These are phyloP conservation scores for Hymenoscyphus salicellus DNA, from an alignment of 2,329 filamentous ascomycete genomes.

Conservation along the genomic window DNA sequence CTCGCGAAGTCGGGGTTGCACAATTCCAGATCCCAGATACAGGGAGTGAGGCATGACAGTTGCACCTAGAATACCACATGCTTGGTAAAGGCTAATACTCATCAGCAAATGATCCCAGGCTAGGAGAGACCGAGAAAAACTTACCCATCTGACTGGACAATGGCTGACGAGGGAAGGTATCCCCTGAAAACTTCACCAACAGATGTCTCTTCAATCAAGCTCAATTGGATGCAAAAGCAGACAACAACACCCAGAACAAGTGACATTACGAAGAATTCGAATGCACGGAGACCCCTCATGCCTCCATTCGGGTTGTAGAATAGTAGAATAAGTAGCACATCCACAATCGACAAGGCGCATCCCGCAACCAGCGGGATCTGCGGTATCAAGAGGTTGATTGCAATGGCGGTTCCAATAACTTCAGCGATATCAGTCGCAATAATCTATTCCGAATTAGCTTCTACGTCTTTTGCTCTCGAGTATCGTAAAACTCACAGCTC, in stretches of 20 bases:
- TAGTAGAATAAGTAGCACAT: conserved; percentile 64
- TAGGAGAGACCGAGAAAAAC: conserved; percentile 11
- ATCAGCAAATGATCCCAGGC: not conserved
- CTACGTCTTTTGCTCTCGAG: not conserved
- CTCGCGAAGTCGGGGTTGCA: conserved; percentile 62
- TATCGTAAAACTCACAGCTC: conserved; percentile 37
- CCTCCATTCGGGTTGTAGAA: conserved; percentile 60
- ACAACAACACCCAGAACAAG: conserved; percentile 67
- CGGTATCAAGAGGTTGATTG: conserved; percentile 62
- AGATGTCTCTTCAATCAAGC: conserved; percentile 54
- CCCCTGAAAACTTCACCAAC: conserved; percentile 61
- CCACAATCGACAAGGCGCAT: conserved; percentile 65
- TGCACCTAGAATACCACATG: conserved; percentile 73
- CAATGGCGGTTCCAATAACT: conserved; percentile 67
- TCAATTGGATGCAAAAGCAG: conserved; percentile 69
- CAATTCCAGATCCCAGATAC: conserved; percentile 67
- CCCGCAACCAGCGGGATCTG: conserved; percentile 64
- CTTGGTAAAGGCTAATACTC: conserved; percentile 54
- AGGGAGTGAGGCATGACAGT: conserved; percentile 71
- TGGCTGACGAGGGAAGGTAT: conserved; percentile 59
- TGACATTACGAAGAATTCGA: conserved; percentile 61
- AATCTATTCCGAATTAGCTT: conserved; percentile 36
- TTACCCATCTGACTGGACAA: conserved; percentile 56
- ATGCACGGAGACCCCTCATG: conserved; percentile 58
- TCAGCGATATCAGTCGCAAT: conserved; percentile 59